Evolutionary conservation across 2,329 filamentous ascomycete species (phyloP), one percentile per base, ranked within the genome.

Genomic region (Exutisphaerella laricina): DNA sequence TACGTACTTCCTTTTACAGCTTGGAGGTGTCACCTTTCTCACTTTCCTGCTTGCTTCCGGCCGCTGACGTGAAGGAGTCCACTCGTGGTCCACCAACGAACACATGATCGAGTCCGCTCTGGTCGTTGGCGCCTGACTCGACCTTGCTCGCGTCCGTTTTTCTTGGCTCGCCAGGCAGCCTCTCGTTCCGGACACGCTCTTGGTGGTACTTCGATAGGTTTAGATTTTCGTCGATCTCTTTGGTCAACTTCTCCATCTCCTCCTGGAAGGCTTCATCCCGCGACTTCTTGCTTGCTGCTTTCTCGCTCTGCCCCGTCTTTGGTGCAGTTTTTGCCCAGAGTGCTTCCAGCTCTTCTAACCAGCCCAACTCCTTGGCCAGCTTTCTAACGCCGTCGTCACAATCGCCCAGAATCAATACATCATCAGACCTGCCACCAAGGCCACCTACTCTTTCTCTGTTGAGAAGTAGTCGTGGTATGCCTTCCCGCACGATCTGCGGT

Each of bases 391-490:
- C 88, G 0, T 72, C 71, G 63, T 98, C 90, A 62, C 89, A 96
- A 55, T 88, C 81, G 1, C 84, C 88, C 2, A 97, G 70, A 26
- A 87, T 65, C 4, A 95, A 60, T 0, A 98, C 89, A 66, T 98
- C 92, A 58, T 98, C 89, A 0, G 82, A 62, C 18, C 87, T 71
- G 5, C 74, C 75, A 1, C 92, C 92, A 25, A 98, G 62, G 14
- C 78, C 78, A 0, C 92, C 90, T 0, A 95, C 92, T 25, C 70
- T 70, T 63, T 96, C 86, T 66, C 83, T 75, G 63, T 98, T 98
- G 64, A 98, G 85, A 14, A 98, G 72, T 2, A 98, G 69, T 7
- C 92, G 77, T 1, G 90, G 92, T 3, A 77, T 77, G 1, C 70
- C 72, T 1, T 80, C 72, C 2, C 63, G 58, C 16, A 80, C 81